These are phyloP conservation scores for Croton laevigatus DNA, from an alignment of 441 rosid species.

Conservation along the genomic window DNA sequence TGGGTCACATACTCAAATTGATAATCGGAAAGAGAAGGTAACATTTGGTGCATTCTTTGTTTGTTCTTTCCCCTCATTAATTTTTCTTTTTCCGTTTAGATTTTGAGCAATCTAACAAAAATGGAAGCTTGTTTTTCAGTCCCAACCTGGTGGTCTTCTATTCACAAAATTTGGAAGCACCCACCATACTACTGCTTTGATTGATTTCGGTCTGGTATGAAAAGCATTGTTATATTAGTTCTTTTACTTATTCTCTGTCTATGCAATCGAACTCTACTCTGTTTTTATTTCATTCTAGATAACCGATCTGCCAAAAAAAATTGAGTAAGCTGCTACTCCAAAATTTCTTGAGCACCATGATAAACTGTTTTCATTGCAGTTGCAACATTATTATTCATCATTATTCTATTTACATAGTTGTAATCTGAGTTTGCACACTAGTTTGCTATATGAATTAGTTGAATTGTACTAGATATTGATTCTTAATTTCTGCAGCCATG, in stretches of 20 bases:
- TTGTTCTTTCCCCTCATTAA: neutral
- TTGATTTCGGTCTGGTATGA: slow-evolving; percentile 93
- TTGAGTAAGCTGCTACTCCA: too few relatives aligned
- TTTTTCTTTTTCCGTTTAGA: slow-evolving; percentile 3
- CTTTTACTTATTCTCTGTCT: neutral
- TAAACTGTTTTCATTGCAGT: neutral
- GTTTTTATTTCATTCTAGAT: neutral
- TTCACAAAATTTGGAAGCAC: slow-evolving; percentile 97
- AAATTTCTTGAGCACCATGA: neutral
- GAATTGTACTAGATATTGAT: neutral
- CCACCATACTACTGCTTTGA: slow-evolving; percentile 64
- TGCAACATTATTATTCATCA: neutral
- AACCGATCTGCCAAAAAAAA: too few relatives aligned
- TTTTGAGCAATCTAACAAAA: slow-evolving; percentile 1
- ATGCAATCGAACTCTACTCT: neutral
- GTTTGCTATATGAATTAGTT: neutral
- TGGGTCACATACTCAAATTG: slow-evolving; percentile 89
- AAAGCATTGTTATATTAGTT: slow-evolving; percentile 5
- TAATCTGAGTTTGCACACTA: neutral
- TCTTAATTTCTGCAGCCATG: neutral
- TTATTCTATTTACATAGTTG: neutral
- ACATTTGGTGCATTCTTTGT: slow-evolving; percentile 12
- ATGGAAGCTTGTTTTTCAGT: slow-evolving; percentile 43
- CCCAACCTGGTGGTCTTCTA: slow-evolving; percentile 93
- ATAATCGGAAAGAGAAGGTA: slow-evolving; percentile 96